These are phyloP conservation scores for Botrytis sinoallii DNA, from an alignment of 2,329 filamentous ascomycete genomes.

Conservation along the genomic window DNA sequence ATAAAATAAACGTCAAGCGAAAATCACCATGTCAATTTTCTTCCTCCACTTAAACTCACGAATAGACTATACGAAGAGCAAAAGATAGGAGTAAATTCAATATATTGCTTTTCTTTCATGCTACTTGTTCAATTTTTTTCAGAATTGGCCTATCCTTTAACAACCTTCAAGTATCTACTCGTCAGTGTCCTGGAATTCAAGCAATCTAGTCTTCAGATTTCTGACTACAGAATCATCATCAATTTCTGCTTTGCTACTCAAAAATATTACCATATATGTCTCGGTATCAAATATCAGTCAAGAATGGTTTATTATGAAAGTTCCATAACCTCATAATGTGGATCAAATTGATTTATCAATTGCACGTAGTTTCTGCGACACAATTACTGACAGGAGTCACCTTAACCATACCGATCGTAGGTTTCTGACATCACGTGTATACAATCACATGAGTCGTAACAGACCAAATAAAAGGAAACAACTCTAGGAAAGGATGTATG, in stretches of 20 bases:
- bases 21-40: not conserved
- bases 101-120: not conserved
- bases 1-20: conserved; percentile 44
- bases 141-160: fast-evolving
- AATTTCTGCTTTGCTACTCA: not conserved
- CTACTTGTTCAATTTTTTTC: not conserved
- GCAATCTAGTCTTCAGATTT: not conserved
- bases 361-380: not conserved
- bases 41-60: not conserved
- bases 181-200: not conserved
- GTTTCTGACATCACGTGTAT: not conserved
- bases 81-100: no score
- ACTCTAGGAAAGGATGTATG: not conserved
- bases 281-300: not conserved
- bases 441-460: not conserved
- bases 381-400: not conserved
- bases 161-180: fast-evolving
- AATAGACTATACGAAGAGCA: not conserved
- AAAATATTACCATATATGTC: not conserved
- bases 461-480: not conserved
- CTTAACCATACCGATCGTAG: not conserved
- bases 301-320: not conserved
- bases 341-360: not conserved
- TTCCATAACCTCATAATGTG: not conserved
- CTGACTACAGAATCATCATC: not conserved